These are phyloP conservation scores for Colletotrichum sansevieriae DNA, from an alignment of 2,329 filamentous ascomycete genomes.

Conservation along the genomic window DNA sequence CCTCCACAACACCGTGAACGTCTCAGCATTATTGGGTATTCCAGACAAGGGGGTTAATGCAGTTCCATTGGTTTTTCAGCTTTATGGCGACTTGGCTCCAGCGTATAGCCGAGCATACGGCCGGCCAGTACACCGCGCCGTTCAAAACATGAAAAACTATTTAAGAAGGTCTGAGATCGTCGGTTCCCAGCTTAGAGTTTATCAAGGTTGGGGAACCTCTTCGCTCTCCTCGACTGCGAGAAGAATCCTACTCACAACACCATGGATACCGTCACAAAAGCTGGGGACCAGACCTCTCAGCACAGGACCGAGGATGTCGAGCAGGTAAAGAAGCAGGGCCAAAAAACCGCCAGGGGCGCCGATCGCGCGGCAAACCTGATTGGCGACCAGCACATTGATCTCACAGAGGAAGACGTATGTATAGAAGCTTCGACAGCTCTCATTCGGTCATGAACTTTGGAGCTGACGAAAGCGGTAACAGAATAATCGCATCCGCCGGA, in stretches of 20 bases:
- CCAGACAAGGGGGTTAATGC: constrained; percentile 5
- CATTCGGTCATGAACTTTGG: background rate
- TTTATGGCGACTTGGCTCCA: constrained; percentile 24
- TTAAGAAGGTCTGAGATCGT: constrained; percentile 28
- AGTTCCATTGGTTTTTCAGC: background rate
- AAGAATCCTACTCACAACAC: background rate
- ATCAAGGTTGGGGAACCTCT: background rate
- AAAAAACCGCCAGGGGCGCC: constrained; percentile 22
- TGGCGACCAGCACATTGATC: constrained; percentile 35
- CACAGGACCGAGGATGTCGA: constrained; percentile 33
- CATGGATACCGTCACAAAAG: constrained; percentile 30
- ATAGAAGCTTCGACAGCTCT: background rate
- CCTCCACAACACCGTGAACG: constrained; percentile 6
- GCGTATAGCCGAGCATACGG: background rate
- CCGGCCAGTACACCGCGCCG: constrained; percentile 3
- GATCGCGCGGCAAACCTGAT: constrained; percentile 40
- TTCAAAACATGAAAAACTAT: constrained; percentile 6
- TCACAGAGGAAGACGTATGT: constrained; percentile 54
- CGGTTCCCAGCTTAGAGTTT: background rate
- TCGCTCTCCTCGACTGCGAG: background rate
- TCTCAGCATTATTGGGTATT: constrained; percentile 18
- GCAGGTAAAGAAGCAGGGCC: constrained; percentile 28
- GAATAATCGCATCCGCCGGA: constrained; percentile 69
- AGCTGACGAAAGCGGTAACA: constrained; percentile 41
- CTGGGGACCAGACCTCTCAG: constrained; percentile 26